phyloP scores from a whole-genome alignment of 106 monocot species.

The Acorus calamus region DNA sequence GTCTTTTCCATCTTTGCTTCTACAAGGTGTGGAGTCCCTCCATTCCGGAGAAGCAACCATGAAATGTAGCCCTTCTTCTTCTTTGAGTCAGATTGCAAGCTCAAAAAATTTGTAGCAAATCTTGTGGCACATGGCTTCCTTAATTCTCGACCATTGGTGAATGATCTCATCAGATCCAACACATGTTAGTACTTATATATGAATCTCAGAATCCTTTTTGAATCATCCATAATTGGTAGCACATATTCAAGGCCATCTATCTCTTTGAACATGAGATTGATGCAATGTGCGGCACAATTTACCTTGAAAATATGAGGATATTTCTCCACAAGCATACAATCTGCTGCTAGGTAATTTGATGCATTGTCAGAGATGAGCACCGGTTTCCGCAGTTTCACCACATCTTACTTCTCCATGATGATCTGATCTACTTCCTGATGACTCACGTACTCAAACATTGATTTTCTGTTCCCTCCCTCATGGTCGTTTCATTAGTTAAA shows the following conservation, averaged over 20 bases:
- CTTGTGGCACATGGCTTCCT: neutral
- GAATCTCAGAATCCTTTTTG: neutral
- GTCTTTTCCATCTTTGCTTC: neutral
- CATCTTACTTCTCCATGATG: no score
- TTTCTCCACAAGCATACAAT: slow-evolving; percentile 7
- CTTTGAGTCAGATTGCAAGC: neutral
- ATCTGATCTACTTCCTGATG: no score
- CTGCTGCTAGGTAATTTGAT: neutral
- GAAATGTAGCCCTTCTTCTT: neutral
- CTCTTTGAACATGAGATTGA: slow-evolving; percentile 13
- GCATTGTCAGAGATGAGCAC: slow-evolving; percentile 5
- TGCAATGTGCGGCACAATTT: slow-evolving; percentile 10
- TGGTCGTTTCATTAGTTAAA: neutral
- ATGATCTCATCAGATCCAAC: neutral
- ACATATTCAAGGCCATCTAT: neutral
- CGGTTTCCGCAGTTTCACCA: no score
- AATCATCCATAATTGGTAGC: neutral
- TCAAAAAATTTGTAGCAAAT: slow-evolving; percentile 1
- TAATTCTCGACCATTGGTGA: neutral
- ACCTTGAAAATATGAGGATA: slow-evolving; percentile 14
- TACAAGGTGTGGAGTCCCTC: neutral
- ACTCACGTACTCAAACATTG: no score
- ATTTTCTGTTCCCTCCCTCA: no score
- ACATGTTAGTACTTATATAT: neutral
- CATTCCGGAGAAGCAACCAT: neutral